Evolutionary conservation across 2,329 filamentous ascomycete genomes (phyloP), one percentile per base, ranked within the genome.

Genomic region (Paradendryphiella salina): DNA sequence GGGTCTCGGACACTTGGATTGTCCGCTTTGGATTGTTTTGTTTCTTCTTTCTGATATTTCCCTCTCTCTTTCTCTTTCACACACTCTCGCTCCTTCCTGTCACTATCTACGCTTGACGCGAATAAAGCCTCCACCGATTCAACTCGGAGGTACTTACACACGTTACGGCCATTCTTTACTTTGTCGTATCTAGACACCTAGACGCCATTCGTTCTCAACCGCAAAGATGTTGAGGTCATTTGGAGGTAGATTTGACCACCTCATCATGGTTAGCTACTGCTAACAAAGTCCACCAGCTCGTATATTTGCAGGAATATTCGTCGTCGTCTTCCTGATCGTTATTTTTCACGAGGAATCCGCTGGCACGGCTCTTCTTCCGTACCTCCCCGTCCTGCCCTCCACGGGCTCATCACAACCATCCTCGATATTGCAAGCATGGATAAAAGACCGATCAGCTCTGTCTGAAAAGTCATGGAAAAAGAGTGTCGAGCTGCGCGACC

Each of bases 401-500:
- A 33, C 41, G 20, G 29, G 35, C 13, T 38, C 57, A 11, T 55
- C 57, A 6, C 52, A 56, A 43, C 50, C 52, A 6, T 53, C 61
- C 17, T 53, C 57, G 13, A 50, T 57, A 14, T 62, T 59, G 29
- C 47, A 54, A 55, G 54, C 60, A 60, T 64, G 60, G 52, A 54
- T 69, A 7, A 60, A 56, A 50, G 63, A 70, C 17, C 64, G 66
- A 18, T 66, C 68, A 39, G 52, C 52, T 6, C 63, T 69, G 5
- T 70, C 67, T 1, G 67, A 70, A 28, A 60, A 61, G 31, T 57
- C 65, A 3, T 70, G 67, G 67, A 40, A 63, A 43, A 64, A 61
- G 44, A 69, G 63, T 37, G 62, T 69, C 10, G 58, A 61, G 15
- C 57, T 59, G 13, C 67, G 67, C 15, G 59, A 64, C 11, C 41